These are phyloP conservation scores for Aspergillus costaricaensis DNA, from an alignment of 2,329 filamentous ascomycete genomes.

Conservation along the genomic window DNA sequence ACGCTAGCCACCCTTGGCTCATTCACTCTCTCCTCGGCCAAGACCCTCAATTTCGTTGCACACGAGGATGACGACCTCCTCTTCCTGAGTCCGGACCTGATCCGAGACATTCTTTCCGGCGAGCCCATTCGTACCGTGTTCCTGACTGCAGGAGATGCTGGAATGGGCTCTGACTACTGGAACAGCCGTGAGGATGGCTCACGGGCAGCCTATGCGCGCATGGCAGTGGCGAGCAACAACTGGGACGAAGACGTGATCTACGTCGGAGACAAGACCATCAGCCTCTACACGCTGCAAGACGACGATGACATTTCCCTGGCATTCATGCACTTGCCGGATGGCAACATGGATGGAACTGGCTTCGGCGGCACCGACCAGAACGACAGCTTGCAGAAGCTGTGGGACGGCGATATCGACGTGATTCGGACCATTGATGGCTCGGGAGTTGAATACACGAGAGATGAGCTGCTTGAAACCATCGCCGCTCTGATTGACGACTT, in stretches of 20 bases:
- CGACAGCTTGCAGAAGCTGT: conserved; percentile 19
- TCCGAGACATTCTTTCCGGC: conserved; percentile 16
- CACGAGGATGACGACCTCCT: conserved; percentile 25
- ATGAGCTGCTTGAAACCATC: conserved; percentile 10
- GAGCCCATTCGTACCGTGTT: conserved; percentile 19
- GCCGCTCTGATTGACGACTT: conserved; percentile 12
- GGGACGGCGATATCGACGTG: conserved; percentile 12
- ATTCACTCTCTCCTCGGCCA: neutral
- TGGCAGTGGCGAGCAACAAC: conserved; percentile 12
- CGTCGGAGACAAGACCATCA: conserved; percentile 8
- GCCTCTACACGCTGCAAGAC: conserved; percentile 13
- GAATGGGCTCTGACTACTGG: conserved; percentile 18
- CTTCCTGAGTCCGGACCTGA: conserved; percentile 20
- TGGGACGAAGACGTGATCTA: conserved; percentile 18
- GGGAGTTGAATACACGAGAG: conserved; percentile 11
- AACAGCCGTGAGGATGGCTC: conserved; percentile 15
- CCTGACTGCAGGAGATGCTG: conserved; percentile 24
- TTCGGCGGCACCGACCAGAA: conserved; percentile 9
- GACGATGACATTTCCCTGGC: conserved; percentile 14
- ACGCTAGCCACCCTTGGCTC: conserved; percentile 1
- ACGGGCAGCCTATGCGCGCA: conserved; percentile 17
- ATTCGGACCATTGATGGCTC: conserved; percentile 13
- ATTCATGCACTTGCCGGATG: conserved; percentile 21
- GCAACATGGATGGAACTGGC: conserved; percentile 15
- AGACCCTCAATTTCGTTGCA: conserved; percentile 24